phyloP scores from a whole-genome alignment of 176 grass and related monocot genomes.

The Cymbopogon citratus region DNA sequence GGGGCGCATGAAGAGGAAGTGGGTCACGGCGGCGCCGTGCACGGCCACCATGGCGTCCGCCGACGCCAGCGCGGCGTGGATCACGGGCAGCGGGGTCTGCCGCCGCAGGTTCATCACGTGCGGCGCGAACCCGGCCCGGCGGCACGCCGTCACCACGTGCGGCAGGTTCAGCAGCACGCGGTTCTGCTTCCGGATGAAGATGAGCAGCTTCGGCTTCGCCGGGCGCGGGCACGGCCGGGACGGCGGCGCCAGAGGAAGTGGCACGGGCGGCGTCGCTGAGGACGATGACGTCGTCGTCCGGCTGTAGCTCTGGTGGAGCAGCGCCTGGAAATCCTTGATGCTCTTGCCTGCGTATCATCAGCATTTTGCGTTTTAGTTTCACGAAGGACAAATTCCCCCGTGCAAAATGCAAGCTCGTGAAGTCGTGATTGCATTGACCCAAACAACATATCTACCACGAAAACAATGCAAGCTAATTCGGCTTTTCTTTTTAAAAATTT shows the following conservation, averaged over 20 bases:
- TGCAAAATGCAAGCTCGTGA: not conserved
- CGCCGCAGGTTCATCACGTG: slow-evolving; percentile 76
- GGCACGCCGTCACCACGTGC: slow-evolving; percentile 63
- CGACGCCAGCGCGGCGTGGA: slow-evolving; percentile 59
- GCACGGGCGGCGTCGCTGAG: not conserved
- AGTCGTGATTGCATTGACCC: not conserved
- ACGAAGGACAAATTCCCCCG: not conserved
- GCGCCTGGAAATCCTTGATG: slow-evolving; percentile 71
- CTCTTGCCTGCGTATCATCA: slow-evolving; percentile 40
- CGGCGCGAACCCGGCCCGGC: slow-evolving; percentile 70
- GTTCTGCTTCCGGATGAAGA: slow-evolving; percentile 83
- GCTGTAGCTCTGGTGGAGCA: slow-evolving; percentile 64
- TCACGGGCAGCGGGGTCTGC: slow-evolving; percentile 37
- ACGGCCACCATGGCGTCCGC: slow-evolving; percentile 85
- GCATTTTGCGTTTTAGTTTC: not conserved
- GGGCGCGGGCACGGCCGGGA: slow-evolving; percentile 26
- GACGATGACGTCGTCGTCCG: slow-evolving; percentile 5
- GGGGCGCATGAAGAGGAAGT: slow-evolving; percentile 87
- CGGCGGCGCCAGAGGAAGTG: slow-evolving; percentile 30
- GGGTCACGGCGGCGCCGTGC: slow-evolving; percentile 84
- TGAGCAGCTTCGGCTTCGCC: slow-evolving; percentile 65
- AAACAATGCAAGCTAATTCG: no score
- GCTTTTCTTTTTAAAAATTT: not conserved
- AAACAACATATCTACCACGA: no score
- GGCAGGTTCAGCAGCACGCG: slow-evolving; percentile 65